Base-by-base conservation (phyloP, 2,329 filamentous ascomycete species). In the Tolypocladium sp. region DNA sequence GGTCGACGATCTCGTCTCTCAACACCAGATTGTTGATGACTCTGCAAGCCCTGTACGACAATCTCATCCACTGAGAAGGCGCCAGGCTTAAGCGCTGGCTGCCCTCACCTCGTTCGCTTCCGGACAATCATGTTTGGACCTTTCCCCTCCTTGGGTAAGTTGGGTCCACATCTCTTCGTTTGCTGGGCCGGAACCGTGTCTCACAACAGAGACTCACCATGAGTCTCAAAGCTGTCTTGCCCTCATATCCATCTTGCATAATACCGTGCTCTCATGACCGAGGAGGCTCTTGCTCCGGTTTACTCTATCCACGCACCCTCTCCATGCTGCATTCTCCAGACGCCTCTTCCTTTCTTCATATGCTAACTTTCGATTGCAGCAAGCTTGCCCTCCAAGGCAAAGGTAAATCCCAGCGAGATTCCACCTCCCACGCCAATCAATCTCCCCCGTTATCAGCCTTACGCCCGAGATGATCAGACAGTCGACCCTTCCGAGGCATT, bases 381-480 rank as follows among this genome's bases (percentile, higher is more conserved):
- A 59, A 68, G 64, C 58, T 59, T 71, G 58, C 66, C 67, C 46
- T 56, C 67, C 59, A 67, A 64, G 60, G 59, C 58, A 57, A 72
- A 68, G 63, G 63, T 77, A 65, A 69, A 75, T 58, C 78, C 79
- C 25, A 77, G 80, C 65, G 76, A 84, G 61, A 76, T 85, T 15
- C 82, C 82, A n/a, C 76, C 80, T 44, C 76, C 82, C 52, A 86
- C 83, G 9, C 79, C 82, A 25, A 68, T 86, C 63, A 74, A 71
- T 63, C 74, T 86, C 51, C 83, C 83, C 57, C 70, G 71, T 41
- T 76, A 74, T 59, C 73, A 76, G 60, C 73, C 73, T n/a, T 71
- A 71, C 59, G 68, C 72, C 30, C 63, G 68, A 20, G 67, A 72
- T 59, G 69, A 71, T 57, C 64, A 64, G 42, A 49, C 63, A 20